Conservation (phyloP, 306 rosid genomes). For the Hippophae rhamnoides region DNA sequence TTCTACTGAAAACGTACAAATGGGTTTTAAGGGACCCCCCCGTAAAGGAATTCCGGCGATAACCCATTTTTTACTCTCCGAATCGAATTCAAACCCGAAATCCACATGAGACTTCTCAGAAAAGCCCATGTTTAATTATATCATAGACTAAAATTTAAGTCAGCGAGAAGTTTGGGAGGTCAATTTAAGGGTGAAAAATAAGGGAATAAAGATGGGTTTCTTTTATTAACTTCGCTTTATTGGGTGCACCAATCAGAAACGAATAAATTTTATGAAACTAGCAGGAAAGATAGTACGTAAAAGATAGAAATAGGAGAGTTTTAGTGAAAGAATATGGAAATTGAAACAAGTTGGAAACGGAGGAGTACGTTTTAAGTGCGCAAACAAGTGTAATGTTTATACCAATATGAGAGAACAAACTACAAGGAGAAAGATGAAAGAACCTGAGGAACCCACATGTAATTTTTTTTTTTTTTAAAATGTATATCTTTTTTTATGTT, state of each 20-base stretch:
- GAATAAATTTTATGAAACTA: constrained; percentile 31
- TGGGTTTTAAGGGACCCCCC: constrained; percentile 48
- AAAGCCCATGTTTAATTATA: constrained; percentile 41
- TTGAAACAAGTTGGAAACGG: constrained; percentile 3
- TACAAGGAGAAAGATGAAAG: no score
- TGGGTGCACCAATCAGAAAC: neutral
- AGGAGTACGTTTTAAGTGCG: constrained; percentile 8
- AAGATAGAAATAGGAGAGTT: neutral
- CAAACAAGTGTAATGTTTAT: no score
- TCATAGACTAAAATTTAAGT: constrained; percentile 1
- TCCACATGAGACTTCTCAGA: constrained; percentile 28
- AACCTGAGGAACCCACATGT: no score
- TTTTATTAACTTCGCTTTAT: neutral
- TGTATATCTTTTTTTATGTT: no score
- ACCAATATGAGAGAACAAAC: no score
- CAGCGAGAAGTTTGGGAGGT: constrained; percentile 3
- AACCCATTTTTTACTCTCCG: constrained; percentile 52
- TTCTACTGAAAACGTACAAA: constrained; percentile 34
- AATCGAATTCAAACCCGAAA: constrained; percentile 26
- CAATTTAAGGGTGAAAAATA: constrained; percentile 21
- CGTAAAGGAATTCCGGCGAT: constrained; percentile 52
- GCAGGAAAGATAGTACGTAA: constrained; percentile 32
- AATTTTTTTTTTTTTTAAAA: no score
- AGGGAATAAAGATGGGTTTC: constrained; percentile 25
- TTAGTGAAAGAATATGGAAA: constrained; percentile 1